Evolutionary conservation across 371 early-diverging fungal genomes (phyloP), one percentile per base, ranked within the genome.

Genomic region (Saksenaea oblongispora): DNA sequence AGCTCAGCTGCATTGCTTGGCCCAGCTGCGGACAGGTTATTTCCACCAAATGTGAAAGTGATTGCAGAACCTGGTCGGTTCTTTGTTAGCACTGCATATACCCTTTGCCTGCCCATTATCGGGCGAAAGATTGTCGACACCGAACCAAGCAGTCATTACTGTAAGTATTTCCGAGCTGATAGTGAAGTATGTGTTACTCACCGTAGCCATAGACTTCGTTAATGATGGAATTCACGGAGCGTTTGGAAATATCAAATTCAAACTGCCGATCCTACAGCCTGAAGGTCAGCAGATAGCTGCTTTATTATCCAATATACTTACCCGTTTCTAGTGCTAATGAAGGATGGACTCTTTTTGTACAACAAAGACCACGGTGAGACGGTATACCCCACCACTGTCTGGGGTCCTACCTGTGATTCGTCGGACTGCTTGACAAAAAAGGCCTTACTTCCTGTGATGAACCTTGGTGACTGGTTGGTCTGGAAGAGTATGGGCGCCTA

Each of bases 401-500:
- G 98, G 98, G 98, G 97, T 14, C 98, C 97, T 31, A 98, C 98
- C 39, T 98, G 98, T 78, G 98, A 98, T 78, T 95, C 96, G 17
- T 93, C 96, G 65, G 99, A 98, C 80, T 93, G 94, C 75, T 87
- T 98, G 56, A 86, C 84, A 64, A 78, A 87, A 58, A 81, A 87
- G 35, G 73, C 82, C n/a, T 58, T 56, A 61, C 81, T 98, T 55
- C 97, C 97, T 51, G 86, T 91, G 71, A 82, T 98, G 71, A 85
- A 91, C 55, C 85, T 94, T 34, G 97, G 98, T 58, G 99, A 98
- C 74, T 98, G 98, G 98, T 79, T 98, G 47, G 89, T 89, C 74
- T 97, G 93, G 80, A 90, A 93, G 56, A 83, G 91, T 73, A 97
- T 98, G 98, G 99, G 99, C 31, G 98, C 99, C 1, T 98, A 98